Evolutionary conservation across 805 yeast species (phyloP).

Genomic region (Pichia cabralensis): DNA sequence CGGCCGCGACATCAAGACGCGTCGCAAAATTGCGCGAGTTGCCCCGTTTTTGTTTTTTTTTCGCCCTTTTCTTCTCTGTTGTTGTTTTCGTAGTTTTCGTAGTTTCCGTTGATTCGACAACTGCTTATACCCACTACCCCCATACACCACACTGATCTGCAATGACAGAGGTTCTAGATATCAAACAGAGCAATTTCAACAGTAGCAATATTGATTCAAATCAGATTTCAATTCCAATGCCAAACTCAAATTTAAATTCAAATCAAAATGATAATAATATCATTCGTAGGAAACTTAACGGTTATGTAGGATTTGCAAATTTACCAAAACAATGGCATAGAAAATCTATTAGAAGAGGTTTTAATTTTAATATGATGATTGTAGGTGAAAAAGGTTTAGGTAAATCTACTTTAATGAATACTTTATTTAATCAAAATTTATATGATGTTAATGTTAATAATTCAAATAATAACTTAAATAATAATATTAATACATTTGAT

Average conservation of each 20-base stretch:
- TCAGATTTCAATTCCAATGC: not conserved
- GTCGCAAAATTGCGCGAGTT: too few relatives aligned
- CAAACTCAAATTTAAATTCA: not conserved
- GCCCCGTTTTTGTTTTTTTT: too few relatives aligned
- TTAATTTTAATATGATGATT: constrained; percentile 77
- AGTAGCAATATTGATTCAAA: not conserved
- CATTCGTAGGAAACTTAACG: constrained; percentile 74
- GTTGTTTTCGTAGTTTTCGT: too few relatives aligned
- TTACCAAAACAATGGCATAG: constrained; percentile 98
- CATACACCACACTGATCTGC: too few relatives aligned
- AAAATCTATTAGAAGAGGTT: constrained; percentile 82
- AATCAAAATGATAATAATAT: constrained; percentile 30
- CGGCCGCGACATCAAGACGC: too few relatives aligned
- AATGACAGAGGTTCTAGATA: too few relatives aligned
- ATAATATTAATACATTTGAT: constrained; percentile 31
- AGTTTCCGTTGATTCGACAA: too few relatives aligned
- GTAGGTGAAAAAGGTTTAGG: constrained; percentile 93
- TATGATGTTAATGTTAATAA: constrained; percentile 30
- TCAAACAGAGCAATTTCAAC: too few relatives aligned
- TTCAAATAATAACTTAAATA: not conserved
- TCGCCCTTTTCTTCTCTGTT: too few relatives aligned
- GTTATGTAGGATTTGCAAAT: constrained; percentile 95
- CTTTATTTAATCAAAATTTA: constrained; percentile 67
- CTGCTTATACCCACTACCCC: too few relatives aligned
- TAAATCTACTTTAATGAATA: constrained; percentile 83